Evolutionary conservation across 148 eudicot species (phyloP).

Genomic region (Amaranthus hypochondriacus): DNA sequence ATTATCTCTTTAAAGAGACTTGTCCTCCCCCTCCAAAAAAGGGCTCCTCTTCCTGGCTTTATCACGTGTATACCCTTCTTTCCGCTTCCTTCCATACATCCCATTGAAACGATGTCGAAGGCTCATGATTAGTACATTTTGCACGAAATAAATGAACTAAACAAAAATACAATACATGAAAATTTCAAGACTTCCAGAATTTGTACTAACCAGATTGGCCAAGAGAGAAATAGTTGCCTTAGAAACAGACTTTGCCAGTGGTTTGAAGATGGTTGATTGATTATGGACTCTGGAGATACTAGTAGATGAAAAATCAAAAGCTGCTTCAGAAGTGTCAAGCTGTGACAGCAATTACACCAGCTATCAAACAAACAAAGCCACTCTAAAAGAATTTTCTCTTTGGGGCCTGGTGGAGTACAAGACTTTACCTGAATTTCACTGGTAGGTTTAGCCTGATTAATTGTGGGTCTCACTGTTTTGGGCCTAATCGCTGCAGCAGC

Average conservation of each 20-base stretch:
- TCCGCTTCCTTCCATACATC: background rate
- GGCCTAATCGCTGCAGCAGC: constrained; percentile 65
- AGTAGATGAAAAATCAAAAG: constrained; percentile 28
- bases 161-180: too few species aligned
- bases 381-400: background rate
- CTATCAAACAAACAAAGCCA: constrained; percentile 1
- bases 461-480: constrained; percentile 54
- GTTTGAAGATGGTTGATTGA: constrained; percentile 55
- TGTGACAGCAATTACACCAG: constrained; percentile 19
- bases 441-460: constrained; percentile 19
- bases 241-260: constrained; percentile 76
- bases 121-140: background rate
- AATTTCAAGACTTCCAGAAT: background rate
- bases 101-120: background rate
- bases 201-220: constrained; percentile 66
- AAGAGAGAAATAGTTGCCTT: constrained; percentile 49
- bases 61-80: background rate
- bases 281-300: constrained; percentile 26
- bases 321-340: constrained; percentile 42
- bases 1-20: background rate
- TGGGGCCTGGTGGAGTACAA: constrained; percentile 1
- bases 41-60: background rate
- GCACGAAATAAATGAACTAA: background rate
- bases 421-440: constrained; percentile 25
- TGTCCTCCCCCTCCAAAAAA: background rate